Evolutionary conservation across 2,329 filamentous ascomycete species (phyloP).

Genomic region (Cryphonectria parasitica): DNA sequence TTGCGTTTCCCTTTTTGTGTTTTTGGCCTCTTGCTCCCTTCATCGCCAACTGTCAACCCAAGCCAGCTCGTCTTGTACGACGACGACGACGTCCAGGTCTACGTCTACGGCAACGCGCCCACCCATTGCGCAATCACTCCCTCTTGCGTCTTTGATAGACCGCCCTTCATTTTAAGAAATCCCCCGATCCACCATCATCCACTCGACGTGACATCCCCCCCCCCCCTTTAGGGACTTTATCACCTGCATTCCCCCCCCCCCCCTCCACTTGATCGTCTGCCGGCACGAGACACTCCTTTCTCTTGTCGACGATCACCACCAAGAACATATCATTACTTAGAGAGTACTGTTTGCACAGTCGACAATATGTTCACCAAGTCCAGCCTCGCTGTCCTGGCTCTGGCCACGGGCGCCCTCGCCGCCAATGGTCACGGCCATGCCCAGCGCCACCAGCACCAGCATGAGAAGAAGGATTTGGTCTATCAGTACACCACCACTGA

Average conservation of each 20-base stretch:
- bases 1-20: conserved; percentile 7
- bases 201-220: conserved; percentile 1
- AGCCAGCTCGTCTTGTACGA: background rate
- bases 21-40: background rate
- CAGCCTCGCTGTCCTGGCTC: conserved; percentile 46
- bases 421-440: conserved; percentile 47
- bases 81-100: conserved; percentile 31
- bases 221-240: conserved; percentile 1
- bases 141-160: conserved; percentile 59
- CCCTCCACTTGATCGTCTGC: conserved; percentile 22
- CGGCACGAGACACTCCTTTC: conserved; percentile 27
- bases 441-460: conserved; percentile 42
- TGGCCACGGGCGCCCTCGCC: conserved; percentile 48
- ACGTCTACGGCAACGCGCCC: conserved; percentile 35
- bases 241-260: background rate
- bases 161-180: conserved; percentile 32
- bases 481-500: conserved; percentile 41
- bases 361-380: conserved; percentile 49
- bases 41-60: conserved; percentile 1
- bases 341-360: conserved; percentile 18
- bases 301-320: background rate
- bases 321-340: background rate
- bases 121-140: conserved; percentile 38
- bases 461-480: conserved; percentile 41
- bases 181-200: conserved; percentile 9